These are phyloP conservation scores for Globisporangium viniferum DNA, from an alignment of 352 stramenopile species.

Conservation along the genomic window DNA sequence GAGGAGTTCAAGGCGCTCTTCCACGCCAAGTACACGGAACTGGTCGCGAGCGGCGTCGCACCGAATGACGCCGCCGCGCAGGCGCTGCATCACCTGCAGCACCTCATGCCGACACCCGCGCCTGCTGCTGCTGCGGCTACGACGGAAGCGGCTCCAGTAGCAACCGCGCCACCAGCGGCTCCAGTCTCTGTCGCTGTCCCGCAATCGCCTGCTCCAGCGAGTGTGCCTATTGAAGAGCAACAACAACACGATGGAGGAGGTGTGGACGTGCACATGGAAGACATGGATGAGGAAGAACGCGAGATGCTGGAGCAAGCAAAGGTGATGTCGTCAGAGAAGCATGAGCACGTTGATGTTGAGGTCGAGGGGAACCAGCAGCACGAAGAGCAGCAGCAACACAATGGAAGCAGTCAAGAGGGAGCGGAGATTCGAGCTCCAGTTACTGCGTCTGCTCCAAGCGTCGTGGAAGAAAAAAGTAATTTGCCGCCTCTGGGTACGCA, in stretches of 20 bases:
- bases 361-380: slow-evolving; percentile 18
- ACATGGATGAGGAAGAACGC: slow-evolving; percentile 21
- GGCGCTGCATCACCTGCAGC: slow-evolving; percentile 54
- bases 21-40: slow-evolving; percentile 44
- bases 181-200: background rate
- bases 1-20: slow-evolving; percentile 45
- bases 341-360: slow-evolving; percentile 20
- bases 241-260: slow-evolving; percentile 1
- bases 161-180: background rate
- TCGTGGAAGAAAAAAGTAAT: background rate
- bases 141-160: background rate
- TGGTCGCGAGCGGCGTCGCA: slow-evolving; percentile 45
- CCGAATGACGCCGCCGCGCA: slow-evolving; percentile 61
- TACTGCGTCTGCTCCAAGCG: slow-evolving; percentile 3
- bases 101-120: slow-evolving; percentile 15
- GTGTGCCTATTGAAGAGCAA: background rate
- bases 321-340: slow-evolving; percentile 11
- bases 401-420: background rate
- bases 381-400: background rate
- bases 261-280: slow-evolving; percentile 50
- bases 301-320: slow-evolving; percentile 13
- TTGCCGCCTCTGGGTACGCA: slow-evolving; percentile 31
- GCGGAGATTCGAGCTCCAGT: background rate
- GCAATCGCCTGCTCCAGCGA: background rate
- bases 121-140: background rate